Conservation (phyloP, 345 rosid genomes). For the Acer campestre region DNA sequence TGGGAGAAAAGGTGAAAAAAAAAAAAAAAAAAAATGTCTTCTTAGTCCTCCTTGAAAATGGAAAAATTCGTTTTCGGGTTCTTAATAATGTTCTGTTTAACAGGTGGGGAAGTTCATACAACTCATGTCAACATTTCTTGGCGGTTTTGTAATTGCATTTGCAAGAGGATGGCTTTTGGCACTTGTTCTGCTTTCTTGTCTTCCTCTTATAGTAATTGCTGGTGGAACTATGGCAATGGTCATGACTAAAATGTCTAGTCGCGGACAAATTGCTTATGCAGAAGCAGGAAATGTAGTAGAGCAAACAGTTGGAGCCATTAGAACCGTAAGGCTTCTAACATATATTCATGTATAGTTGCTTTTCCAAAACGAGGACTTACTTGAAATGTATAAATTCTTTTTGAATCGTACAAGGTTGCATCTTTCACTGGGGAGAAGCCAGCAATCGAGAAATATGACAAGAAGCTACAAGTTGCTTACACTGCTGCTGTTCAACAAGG, state of each 20-base stretch:
- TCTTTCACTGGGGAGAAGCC: constrained; percentile 89
- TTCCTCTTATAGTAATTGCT: constrained; percentile 57
- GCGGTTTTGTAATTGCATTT: constrained; percentile 70
- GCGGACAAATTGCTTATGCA: constrained; percentile 78
- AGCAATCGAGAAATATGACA: constrained; percentile 62
- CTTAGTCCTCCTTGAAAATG: not conserved
- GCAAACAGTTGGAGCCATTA: constrained; percentile 79
- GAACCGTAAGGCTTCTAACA: constrained; percentile 55
- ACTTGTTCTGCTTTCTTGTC: constrained; percentile 51
- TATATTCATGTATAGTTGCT: not conserved
- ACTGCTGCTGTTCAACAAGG: constrained; percentile 63
- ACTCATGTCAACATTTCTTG: constrained; percentile 57
- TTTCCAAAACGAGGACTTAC: not conserved
- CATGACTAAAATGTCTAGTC: constrained; percentile 71
- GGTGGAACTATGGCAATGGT: constrained; percentile 62
- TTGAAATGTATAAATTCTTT: not conserved
- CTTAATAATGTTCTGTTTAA: too few relatives aligned
- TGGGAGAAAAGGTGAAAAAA: constrained; percentile 81
- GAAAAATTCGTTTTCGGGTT: not conserved
- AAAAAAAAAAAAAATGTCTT: not conserved
- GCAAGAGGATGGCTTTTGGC: constrained; percentile 63
- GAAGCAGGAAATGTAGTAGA: constrained; percentile 87
- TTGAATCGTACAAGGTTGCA: constrained; percentile 53
- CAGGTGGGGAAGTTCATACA: constrained; percentile 86
- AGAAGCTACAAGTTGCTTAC: constrained; percentile 59